phyloP scores from a whole-genome alignment of 2,329 filamentous ascomycete genomes.

The Cyphellophora attinorum region DNA sequence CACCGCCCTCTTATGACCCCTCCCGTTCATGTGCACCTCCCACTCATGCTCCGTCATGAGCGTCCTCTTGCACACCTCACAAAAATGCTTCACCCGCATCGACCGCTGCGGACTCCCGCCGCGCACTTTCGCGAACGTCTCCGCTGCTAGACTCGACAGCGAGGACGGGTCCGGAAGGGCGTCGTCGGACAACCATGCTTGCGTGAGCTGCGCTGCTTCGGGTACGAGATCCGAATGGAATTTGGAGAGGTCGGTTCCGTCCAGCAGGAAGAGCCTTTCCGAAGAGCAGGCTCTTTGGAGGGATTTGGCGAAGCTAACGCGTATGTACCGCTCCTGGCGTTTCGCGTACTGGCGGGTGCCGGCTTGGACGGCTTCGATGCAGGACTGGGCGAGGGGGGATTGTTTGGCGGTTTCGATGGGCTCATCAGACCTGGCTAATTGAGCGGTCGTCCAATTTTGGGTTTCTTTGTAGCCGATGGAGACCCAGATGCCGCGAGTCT shows the following conservation, averaged over 20 bases:
- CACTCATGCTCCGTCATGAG: conserved; percentile 49
- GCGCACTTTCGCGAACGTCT: conserved; percentile 49
- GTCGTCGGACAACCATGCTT: conserved; percentile 52
- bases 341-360: conserved; percentile 83
- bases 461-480: conserved; percentile 96
- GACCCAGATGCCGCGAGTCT: conserved; percentile 82
- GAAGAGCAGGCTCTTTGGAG: conserved; percentile 46
- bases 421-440: conserved; percentile 12
- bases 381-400: conserved; percentile 31
- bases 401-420: conserved; percentile 37
- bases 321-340: conserved; percentile 78
- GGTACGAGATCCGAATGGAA: conserved; percentile 58
- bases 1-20: conserved; percentile 45
- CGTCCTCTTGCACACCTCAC: conserved; percentile 58
- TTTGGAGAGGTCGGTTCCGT: conserved; percentile 58
- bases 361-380: conserved; percentile 66
- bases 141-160: conserved; percentile 47
- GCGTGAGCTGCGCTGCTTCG: conserved; percentile 54
- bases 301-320: conserved; percentile 66
- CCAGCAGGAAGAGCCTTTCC: conserved; percentile 63
- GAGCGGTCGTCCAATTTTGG: conserved; percentile 50
- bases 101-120: conserved; percentile 34
- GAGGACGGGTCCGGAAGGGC: conserved; percentile 46
- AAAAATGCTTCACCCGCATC: conserved; percentile 48
- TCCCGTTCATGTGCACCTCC: conserved; percentile 46